Base-by-base conservation (phyloP, 225 moss, liverwort and hornwort genomes). In the Thuidium tamariscinum region DNA sequence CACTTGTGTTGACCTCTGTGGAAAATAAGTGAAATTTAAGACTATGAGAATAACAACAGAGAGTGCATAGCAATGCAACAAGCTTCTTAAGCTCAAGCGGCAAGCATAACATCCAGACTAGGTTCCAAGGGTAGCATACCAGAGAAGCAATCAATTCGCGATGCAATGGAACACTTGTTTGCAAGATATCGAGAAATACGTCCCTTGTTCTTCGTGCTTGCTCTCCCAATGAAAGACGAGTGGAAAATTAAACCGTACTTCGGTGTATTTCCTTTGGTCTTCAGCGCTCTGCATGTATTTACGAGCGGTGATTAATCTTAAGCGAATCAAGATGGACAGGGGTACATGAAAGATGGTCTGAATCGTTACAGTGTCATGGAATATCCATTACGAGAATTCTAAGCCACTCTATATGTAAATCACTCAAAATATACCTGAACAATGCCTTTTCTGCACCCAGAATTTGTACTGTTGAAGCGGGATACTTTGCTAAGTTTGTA, bases 131-230 rank as follows among this genome's bases (percentile, higher is more conserved):
- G 42, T 42, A 44, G 42, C 51, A 63, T 67, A 98, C 98, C 98
- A 81, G 95, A 95, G 88, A 98, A 98, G 83, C 98, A 98, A 87
- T 98, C 98, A 48, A 98, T 96, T 88, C 98, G 93, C 19, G 98
- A 98, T 9, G 96, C 98, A 82, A 98, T 98, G 9, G 98, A 98
- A 87, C 98, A 98, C 82, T 98, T 98, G 87, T 98, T 98, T 25
- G 98, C 96, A 65, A 98, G 95, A 88, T 98, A 98, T 36, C 98
- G 95, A 48, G 98, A 98, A 52, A 98, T 98, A 23, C 96, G 92
- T 48, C 98, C 98, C 88, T 98, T 98, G 85, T 96, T 98, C 55
- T 94, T 94, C 2, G 95, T 92, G 65, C 91, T 91, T 15, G 96
- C 98, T 76, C 98, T 94, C 49, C 98, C 98, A 70, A 96, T 98